A percentile compares a stretch with the other conserved stretches of the same genome.
Evolutionary conservation across 176 grass and related monocot genomes (phyloP).

Genomic region (Aegilops umbellulata): DNA sequence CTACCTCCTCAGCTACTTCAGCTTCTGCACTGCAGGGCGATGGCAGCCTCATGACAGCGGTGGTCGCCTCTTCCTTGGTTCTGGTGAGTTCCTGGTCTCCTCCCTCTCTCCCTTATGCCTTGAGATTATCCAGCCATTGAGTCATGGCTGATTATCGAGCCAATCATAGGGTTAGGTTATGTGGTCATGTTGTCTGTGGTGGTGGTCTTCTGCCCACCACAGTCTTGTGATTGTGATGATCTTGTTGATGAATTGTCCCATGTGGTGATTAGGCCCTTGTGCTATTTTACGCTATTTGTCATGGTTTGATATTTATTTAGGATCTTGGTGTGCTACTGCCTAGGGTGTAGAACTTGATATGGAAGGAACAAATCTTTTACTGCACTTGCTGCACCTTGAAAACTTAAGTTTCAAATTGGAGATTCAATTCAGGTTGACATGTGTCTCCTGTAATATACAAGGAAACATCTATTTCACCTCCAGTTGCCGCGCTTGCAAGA

Average conservation of each 20-base stretch:
- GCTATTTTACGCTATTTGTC: neutral
- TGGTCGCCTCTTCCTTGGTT: neutral
- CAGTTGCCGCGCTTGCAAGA: neutral
- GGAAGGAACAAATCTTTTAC: neutral
- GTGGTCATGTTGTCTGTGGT: no score
- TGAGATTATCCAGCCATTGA: no score
- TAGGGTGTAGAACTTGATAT: neutral
- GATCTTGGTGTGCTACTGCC: neutral
- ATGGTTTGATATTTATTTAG: neutral
- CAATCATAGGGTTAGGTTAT: no score
- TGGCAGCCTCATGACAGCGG: no score
- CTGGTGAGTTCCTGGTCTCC: neutral
- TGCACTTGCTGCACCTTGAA: neutral
- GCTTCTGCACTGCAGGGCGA: no score
- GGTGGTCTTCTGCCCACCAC: neutral
- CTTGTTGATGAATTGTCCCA: neutral
- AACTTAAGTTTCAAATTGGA: neutral
- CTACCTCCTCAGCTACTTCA: no score
- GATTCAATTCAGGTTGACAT: neutral
- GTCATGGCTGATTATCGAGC: no score
- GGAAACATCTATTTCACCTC: neutral
- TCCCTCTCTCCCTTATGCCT: no score
- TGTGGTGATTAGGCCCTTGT: neutral
- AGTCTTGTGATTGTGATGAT: neutral
- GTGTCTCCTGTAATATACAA: neutral